These are phyloP conservation scores for Cryphonectria radicalis DNA, from an alignment of 2,329 filamentous ascomycete genomes.

Conservation along the genomic window DNA sequence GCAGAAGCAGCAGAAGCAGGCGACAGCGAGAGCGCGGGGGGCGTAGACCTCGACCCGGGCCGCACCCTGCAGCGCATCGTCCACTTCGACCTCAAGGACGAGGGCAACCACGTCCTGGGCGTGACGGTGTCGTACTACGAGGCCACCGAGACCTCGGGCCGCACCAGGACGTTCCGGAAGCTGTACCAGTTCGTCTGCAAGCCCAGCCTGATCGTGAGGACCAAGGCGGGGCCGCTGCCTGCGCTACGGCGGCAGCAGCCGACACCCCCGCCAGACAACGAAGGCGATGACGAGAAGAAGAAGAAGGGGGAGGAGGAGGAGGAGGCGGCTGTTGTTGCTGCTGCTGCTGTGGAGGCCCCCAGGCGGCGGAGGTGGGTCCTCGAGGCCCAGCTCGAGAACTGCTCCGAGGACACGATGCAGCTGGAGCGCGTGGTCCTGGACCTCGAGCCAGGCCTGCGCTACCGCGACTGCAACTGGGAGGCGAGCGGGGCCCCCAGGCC, in stretches of 20 bases:
- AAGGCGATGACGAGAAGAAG: constrained; percentile 36
- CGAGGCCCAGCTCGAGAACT: constrained; percentile 95
- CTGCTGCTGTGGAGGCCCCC: constrained; percentile 28
- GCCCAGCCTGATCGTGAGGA: constrained; percentile 85
- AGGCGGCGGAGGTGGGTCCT: constrained; percentile 67
- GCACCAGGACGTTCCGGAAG: constrained; percentile 87
- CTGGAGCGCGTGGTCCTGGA: constrained; percentile 69
- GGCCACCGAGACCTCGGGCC: constrained; percentile 69
- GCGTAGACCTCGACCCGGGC: constrained; percentile 61
- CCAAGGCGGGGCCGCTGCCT: constrained; percentile 75
- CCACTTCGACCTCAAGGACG: constrained; percentile 86
- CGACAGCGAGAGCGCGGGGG: constrained; percentile 31
- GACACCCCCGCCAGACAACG: constrained; percentile 28
- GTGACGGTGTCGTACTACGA: constrained; percentile 96
- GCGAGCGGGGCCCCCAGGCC: constrained; percentile 49
- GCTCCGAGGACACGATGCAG: constrained; percentile 80
- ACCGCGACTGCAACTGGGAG: constrained; percentile 63
- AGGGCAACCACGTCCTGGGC: constrained; percentile 89
- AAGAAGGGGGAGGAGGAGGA: neutral
- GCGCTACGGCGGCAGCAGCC: constrained; percentile 10
- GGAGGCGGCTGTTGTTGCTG: neutral
- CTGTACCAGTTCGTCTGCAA: constrained; percentile 97
- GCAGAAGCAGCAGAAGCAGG: constrained; percentile 1
- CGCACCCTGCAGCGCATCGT: constrained; percentile 81
- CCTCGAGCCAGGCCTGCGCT: constrained; percentile 54